Percentiles rank a stretch among this genome's conserved stretches.
These are phyloP conservation scores for Mortierella hygrophila DNA, from an alignment of 192 early-diverging fungal species.

Conservation along the genomic window DNA sequence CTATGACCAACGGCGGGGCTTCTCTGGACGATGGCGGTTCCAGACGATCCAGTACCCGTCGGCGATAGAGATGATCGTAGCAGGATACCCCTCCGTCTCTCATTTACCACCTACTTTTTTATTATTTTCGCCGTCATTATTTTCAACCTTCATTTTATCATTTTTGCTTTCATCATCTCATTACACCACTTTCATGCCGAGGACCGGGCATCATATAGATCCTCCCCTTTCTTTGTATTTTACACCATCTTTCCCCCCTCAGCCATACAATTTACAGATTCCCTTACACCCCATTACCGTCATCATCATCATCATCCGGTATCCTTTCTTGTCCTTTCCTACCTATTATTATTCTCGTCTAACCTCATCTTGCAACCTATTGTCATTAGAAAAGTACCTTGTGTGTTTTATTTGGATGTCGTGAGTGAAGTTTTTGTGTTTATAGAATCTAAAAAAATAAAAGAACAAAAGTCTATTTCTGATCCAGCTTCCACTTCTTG, in stretches of 20 bases:
- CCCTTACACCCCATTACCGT: background rate
- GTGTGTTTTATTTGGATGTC: background rate
- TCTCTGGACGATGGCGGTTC: conserved; percentile 20
- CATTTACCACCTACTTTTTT: background rate
- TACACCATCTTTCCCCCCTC: background rate
- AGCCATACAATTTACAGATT: background rate
- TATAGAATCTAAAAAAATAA: background rate
- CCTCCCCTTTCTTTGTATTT: conserved; percentile 1
- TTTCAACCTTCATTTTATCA: background rate
- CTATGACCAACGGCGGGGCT: conserved; percentile 21
- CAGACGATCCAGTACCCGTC: conserved; percentile 26
- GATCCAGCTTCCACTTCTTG: conserved; percentile 48
- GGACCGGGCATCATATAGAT: background rate
- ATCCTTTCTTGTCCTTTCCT: background rate
- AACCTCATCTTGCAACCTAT: too few relatives aligned
- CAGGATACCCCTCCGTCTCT: background rate
- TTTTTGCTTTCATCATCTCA: background rate
- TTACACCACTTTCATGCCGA: background rate
- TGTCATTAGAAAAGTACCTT: background rate
- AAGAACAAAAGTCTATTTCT: conserved; percentile 13
- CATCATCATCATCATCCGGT: background rate
- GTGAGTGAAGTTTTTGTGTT: background rate
- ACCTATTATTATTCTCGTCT: background rate
- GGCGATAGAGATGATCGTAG: background rate
- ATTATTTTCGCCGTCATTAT: background rate